phyloP scores from a whole-genome alignment of 768 basidiomycete species.

The Amyloporia xantha region DNA sequence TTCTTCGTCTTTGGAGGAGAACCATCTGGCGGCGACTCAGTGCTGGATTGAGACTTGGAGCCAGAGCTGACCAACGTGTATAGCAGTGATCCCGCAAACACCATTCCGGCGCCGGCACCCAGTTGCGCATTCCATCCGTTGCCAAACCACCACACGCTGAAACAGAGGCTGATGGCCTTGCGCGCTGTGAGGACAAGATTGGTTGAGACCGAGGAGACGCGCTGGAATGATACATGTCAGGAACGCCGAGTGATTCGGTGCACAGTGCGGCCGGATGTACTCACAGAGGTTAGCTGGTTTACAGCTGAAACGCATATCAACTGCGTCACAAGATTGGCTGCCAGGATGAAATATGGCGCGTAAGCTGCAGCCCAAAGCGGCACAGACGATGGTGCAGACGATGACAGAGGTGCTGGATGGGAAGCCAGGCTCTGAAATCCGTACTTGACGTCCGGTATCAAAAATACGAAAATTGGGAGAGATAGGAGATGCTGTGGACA shows the following conservation, averaged over 20 bases:
- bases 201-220: slow-evolving; percentile 74
- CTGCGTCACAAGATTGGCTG: slow-evolving; percentile 63
- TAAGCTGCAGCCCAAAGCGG: slow-evolving; percentile 17
- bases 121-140: slow-evolving; percentile 64
- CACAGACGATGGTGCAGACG: slow-evolving; percentile 2
- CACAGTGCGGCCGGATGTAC: slow-evolving; percentile 20
- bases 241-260: background rate
- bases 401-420: slow-evolving; percentile 15
- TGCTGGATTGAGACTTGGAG: slow-evolving; percentile 1
- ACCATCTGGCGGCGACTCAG: slow-evolving; percentile 5
- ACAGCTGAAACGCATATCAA: slow-evolving; percentile 80
- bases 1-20: slow-evolving; percentile 1
- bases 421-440: slow-evolving; percentile 44
- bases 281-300: slow-evolving; percentile 71
- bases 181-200: slow-evolving; percentile 75
- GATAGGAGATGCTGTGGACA: slow-evolving; percentile 65
- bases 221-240: slow-evolving; percentile 31
- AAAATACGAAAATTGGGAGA: slow-evolving; percentile 67
- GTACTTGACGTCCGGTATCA: slow-evolving; percentile 48
- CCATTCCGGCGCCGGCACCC: slow-evolving; percentile 63
- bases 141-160: slow-evolving; percentile 83
- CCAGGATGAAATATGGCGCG: slow-evolving; percentile 50
- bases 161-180: slow-evolving; percentile 73
- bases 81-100: slow-evolving; percentile 60
- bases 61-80: slow-evolving; percentile 32